Evolutionary conservation across 768 basidiomycete genomes (phyloP).

Genomic region (Suillus subalutaceus): DNA sequence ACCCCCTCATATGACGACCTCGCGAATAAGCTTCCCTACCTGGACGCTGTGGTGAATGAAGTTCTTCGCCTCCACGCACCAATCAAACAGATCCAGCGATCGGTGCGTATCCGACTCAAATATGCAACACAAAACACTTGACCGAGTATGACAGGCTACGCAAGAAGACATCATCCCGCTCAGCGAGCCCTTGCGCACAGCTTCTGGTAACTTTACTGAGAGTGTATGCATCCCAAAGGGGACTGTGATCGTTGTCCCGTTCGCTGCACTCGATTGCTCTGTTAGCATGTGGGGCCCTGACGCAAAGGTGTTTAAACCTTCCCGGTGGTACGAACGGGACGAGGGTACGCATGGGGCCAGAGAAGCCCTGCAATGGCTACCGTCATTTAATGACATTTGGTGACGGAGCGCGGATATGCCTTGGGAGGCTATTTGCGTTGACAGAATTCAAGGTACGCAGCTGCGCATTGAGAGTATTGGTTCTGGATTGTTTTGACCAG

Average conservation of each 20-base stretch:
- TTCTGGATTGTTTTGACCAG: not conserved
- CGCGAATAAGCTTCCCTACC: conserved; percentile 38
- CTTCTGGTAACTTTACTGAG: conserved; percentile 31
- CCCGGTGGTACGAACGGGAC: conserved; percentile 41
- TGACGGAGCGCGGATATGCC: conserved; percentile 47
- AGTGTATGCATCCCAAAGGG: conserved; percentile 42
- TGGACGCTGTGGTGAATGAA: conserved; percentile 46
- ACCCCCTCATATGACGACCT: conserved; percentile 46
- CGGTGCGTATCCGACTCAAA: conserved; percentile 26
- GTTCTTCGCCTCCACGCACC: conserved; percentile 42
- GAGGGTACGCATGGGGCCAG: conserved; percentile 24
- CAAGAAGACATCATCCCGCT: conserved; percentile 45
- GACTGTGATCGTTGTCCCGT: conserved; percentile 40
- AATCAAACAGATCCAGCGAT: conserved; percentile 31
- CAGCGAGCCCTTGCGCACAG: conserved; percentile 31
- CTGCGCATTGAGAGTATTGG: not conserved
- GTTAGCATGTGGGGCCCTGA: conserved; percentile 47
- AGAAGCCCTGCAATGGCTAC: conserved; percentile 38
- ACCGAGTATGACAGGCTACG: conserved; percentile 29
- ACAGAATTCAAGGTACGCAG: conserved; percentile 42
- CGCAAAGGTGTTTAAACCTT: conserved; percentile 44
- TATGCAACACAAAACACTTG: not conserved
- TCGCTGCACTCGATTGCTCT: conserved; percentile 43
- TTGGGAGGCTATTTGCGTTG: conserved; percentile 46
- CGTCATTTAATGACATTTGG: conserved; percentile 46